Conservation (phyloP, 495 filamentous ascomycete genomes). For the Glutinoglossum americanum region DNA sequence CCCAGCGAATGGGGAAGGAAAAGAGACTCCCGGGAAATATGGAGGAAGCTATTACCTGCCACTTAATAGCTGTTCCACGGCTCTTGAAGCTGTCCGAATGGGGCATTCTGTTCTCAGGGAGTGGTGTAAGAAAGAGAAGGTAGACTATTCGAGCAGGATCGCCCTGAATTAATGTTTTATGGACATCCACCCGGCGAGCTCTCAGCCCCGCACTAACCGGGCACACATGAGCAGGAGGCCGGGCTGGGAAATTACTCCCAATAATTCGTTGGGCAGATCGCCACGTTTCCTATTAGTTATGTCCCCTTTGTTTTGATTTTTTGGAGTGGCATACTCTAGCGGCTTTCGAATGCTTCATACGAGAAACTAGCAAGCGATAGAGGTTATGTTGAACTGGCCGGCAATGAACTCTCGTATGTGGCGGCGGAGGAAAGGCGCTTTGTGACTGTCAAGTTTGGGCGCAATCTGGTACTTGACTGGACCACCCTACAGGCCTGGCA, state of each 20-base stretch:
- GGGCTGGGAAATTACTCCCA: too few relatives aligned
- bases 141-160: slow-evolving; percentile 18
- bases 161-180: background rate
- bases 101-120: slow-evolving; percentile 23
- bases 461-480: background rate
- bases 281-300: too few relatives aligned
- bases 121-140: slow-evolving; percentile 23
- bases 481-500: too few relatives aligned
- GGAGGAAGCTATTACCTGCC: slow-evolving; percentile 23
- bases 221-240: background rate
- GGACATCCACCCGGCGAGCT: background rate
- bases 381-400: too few relatives aligned
- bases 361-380: background rate
- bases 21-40: slow-evolving; percentile 14
- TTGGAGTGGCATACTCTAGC: background rate
- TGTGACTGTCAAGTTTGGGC: background rate
- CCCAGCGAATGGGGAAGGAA: slow-evolving; percentile 13
- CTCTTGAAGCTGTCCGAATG: slow-evolving; percentile 27
- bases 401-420: background rate
- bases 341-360: background rate
- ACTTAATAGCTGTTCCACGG: slow-evolving; percentile 19
- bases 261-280: too few relatives aligned
- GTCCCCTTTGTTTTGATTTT: background rate
- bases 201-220: background rate
- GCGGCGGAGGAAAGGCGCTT: background rate